Base-by-base conservation (phyloP, 139 green algal species). In the Protoeuglena noctilucae region DNA sequence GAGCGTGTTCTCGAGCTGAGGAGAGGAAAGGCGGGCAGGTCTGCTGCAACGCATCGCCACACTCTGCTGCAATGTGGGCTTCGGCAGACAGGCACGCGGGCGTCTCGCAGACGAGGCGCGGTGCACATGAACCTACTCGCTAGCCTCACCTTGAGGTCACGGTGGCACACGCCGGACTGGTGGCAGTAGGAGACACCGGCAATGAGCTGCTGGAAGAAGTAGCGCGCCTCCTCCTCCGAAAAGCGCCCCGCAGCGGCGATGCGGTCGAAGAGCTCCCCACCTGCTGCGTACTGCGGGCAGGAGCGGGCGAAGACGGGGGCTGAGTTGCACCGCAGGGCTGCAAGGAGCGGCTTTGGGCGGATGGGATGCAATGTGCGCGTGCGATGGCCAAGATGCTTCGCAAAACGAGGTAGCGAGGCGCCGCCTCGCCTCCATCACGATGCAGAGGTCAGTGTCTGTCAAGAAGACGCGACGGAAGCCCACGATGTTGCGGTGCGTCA, bases 201-300 rank as follows among this genome's bases (percentile, higher is more conserved):
- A 14, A 96, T 85, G 12, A 98, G 66, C 74, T 98, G 91, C 71
- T 98, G 91, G 62, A 98, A 98, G 66, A 96, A 98, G 65, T 90
- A 98, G 3, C 92, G 61, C 2, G 91, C 91, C 72, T 99, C 92
- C 40, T 95, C 84, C 56, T 99, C 92, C 28, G 27, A 69, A 63
- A 99, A 96, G 1, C 85, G 72, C 3, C 87, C 88, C 2, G 84
- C 82, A 28, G 80, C 80, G 6, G 90, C 86, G 55, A 99, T 96
- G 22, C 83, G 71, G 48, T 96, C 82, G 68, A 96, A 95, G n/a
- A 95, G 71, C 74, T 97, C 89, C 3, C 89, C 89, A 3, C 89
- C 87, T 0, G 79, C 67, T 1, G 78, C 86, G 67, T 80, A 94
- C 74, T n/a, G n/a, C n/a, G n/a, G n/a, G n/a, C n/a, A n/a, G n/a